phyloP scores from a whole-genome alignment of 306 rosid species.

The Prunus fruticosa region DNA sequence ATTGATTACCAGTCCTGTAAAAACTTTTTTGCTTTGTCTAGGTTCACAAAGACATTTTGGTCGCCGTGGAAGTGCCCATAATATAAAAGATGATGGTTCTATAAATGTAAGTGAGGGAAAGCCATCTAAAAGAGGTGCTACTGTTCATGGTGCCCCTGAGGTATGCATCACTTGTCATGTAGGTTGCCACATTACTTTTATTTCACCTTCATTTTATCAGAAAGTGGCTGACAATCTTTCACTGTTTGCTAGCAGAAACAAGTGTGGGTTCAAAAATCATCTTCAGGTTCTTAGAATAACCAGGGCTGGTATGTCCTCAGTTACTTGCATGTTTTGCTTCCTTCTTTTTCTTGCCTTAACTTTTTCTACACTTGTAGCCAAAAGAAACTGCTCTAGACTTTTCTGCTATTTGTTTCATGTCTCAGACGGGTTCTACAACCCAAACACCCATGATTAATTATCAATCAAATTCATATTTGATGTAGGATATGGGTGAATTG shows the following conservation, averaged over 20 bases:
- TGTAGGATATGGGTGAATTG: no score
- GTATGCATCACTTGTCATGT: conserved; percentile 36
- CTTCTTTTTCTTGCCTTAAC: not conserved
- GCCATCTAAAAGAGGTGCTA: conserved; percentile 62
- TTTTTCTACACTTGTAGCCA: not conserved
- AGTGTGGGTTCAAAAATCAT: conserved; percentile 95
- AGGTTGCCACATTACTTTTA: not conserved
- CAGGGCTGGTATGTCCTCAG: conserved; percentile 42
- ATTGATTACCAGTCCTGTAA: not conserved
- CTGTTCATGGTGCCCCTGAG: conserved; percentile 67
- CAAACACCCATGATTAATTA: not conserved
- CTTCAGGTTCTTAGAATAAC: conserved; percentile 71
- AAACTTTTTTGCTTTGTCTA: conserved; percentile 24
- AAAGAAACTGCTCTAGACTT: not conserved
- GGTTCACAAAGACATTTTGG: conserved; percentile 63
- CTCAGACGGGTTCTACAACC: not conserved
- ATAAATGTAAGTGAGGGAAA: conserved; percentile 63
- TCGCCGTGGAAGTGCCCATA: conserved; percentile 65
- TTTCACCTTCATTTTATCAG: conserved; percentile 11
- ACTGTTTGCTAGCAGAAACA: conserved; percentile 70
- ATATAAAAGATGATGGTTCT: conserved; percentile 61
- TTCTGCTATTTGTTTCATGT: not conserved
- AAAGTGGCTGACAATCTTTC: conserved; percentile 7
- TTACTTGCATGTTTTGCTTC: not conserved
- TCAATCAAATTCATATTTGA: not conserved